Evolutionary conservation across 768 basidiomycete species (phyloP).

Genomic region (Tylopilus felleus): DNA sequence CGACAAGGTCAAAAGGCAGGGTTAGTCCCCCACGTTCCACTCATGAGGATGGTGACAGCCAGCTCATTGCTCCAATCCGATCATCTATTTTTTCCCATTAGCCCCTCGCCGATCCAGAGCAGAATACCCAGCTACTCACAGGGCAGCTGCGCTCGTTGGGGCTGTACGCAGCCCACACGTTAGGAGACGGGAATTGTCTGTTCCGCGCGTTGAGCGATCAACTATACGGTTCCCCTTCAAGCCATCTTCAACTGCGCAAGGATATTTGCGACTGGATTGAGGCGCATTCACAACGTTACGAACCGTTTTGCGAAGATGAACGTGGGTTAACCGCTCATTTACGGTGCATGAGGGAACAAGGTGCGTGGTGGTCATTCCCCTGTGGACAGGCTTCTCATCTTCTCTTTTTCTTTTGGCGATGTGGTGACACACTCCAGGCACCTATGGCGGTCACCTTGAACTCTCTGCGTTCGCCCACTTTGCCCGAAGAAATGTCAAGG

Average conservation of each 20-base stretch:
- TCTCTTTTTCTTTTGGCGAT: constrained; percentile 11
- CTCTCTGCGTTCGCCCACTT: constrained; percentile 90
- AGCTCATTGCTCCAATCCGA: constrained; percentile 18
- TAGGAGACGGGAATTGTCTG: constrained; percentile 92
- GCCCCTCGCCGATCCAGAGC: constrained; percentile 55
- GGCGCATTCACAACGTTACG: constrained; percentile 65
- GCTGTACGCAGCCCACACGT: constrained; percentile 80
- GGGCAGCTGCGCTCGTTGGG: constrained; percentile 75
- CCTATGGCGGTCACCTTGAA: constrained; percentile 92
- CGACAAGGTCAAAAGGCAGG: constrained; percentile 58
- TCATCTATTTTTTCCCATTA: constrained; percentile 13
- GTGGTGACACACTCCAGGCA: constrained; percentile 44
- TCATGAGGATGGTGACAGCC: constrained; percentile 14
- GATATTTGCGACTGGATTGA: constrained; percentile 85
- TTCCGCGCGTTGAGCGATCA: constrained; percentile 91
- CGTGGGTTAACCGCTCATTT: constrained; percentile 73
- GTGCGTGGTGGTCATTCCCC: constrained; percentile 31
- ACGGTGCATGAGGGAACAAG: constrained; percentile 73
- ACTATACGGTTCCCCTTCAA: constrained; percentile 68
- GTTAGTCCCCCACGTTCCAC: constrained; percentile 37
- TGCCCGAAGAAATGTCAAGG: constrained; percentile 76
- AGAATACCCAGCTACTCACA: constrained; percentile 63
- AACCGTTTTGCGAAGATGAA: constrained; percentile 84
- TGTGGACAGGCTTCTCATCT: neutral
- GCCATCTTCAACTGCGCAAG: constrained; percentile 64